Conservation (phyloP, 768 basidiomycete species). For the Tylopilus balloui region DNA sequence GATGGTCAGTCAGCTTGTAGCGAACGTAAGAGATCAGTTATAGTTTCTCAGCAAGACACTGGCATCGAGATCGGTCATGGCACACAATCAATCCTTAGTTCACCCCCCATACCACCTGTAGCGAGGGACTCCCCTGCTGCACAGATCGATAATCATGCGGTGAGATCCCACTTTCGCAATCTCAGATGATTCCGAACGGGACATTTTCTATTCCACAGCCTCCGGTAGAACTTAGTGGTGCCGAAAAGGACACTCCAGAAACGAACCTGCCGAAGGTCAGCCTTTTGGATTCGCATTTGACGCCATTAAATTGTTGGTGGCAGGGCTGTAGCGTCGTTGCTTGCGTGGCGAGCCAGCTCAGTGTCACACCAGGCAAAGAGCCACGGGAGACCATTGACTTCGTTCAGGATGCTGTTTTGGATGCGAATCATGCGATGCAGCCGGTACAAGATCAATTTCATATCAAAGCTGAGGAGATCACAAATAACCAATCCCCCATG, state of each 20-base stretch:
- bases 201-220: conserved; percentile 1
- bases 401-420: background rate
- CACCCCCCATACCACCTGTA: background rate
- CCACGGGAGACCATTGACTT: conserved; percentile 29
- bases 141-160: background rate
- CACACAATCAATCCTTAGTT: background rate
- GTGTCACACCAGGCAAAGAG: conserved; percentile 27
- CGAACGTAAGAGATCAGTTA: background rate
- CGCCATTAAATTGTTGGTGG: background rate
- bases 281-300: conserved; percentile 1
- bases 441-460: background rate
- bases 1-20: background rate
- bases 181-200: background rate
- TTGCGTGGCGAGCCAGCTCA: background rate
- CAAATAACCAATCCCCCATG: background rate
- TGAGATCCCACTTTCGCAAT: conserved; percentile 1
- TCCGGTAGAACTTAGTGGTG: background rate
- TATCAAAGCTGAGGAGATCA: conserved; percentile 1
- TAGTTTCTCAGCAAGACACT: background rate
- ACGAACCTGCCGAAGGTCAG: conserved; percentile 11
- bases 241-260: background rate
- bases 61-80: background rate
- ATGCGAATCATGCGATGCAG: conserved; percentile 1
- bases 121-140: background rate
- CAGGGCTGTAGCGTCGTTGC: conserved; percentile 2